Evolutionary conservation across 2,329 filamentous ascomycete species (phyloP).

Genomic region (Clonostachys byssicola): DNA sequence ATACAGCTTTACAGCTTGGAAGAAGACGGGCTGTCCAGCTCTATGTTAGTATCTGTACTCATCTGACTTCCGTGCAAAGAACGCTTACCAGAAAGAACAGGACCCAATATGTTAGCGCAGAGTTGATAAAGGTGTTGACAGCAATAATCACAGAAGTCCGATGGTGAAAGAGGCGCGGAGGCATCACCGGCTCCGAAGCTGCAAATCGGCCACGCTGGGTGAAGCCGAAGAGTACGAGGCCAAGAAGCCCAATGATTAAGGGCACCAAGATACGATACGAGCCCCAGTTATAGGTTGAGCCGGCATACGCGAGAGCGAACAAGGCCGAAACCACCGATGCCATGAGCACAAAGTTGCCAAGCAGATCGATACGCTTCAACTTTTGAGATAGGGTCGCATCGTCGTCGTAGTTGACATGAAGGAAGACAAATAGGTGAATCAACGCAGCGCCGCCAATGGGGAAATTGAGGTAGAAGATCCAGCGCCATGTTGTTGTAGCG

Average conservation of each 20-base stretch:
- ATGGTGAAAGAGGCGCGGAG: conserved; percentile 10
- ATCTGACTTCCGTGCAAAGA: too few relatives aligned
- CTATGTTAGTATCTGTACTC: too few relatives aligned
- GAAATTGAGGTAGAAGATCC: conserved; percentile 32
- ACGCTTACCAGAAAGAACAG: conserved; percentile 37
- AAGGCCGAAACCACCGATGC: conserved; percentile 17
- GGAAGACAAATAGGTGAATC: conserved; percentile 9
- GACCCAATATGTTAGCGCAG: conserved; percentile 22
- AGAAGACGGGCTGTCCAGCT: conserved; percentile 42
- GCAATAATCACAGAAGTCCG: conserved; percentile 13
- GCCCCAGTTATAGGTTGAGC: conserved; percentile 2
- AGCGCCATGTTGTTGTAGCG: conserved; percentile 1
- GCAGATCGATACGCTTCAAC: conserved; percentile 25
- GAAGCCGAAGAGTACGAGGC: conserved; percentile 20
- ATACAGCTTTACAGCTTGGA: conserved; percentile 30
- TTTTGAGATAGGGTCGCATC: conserved; percentile 2
- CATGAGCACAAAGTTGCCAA: conserved; percentile 31
- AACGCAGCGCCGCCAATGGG: conserved; percentile 14
- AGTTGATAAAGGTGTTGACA: conserved; percentile 13
- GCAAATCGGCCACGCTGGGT: conserved; percentile 12
- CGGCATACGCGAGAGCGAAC: conserved; percentile 6
- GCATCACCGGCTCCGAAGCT: conserved; percentile 14
- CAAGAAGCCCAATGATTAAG: conserved; percentile 28
- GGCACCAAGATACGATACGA: conserved; percentile 12
- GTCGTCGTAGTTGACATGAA: conserved; percentile 9